Evolutionary conservation across 306 rosid species (phyloP).

Genomic region (Vicia villosa): DNA sequence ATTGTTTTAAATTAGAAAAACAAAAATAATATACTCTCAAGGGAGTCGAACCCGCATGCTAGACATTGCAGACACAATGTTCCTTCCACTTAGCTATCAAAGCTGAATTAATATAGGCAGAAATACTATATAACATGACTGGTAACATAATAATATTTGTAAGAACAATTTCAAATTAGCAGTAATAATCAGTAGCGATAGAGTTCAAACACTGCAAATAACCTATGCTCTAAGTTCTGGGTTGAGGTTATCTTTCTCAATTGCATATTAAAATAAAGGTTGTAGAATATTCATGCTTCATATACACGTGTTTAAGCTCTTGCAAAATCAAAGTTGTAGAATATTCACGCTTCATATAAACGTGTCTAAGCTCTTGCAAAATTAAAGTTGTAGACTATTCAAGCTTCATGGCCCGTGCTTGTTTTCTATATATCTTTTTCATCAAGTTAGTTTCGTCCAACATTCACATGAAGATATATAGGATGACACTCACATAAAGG

Average conservation of each 20-base stretch:
- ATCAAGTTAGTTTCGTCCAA: slow-evolving; percentile 37
- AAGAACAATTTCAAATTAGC: slow-evolving; percentile 33
- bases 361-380: slow-evolving; percentile 44
- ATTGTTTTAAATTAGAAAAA: too few species aligned
- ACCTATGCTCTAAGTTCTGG: slow-evolving; percentile 37
- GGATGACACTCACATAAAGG: slow-evolving; percentile 30
- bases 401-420: slow-evolving; percentile 7
- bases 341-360: not conserved
- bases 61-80: too few species aligned
- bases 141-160: slow-evolving; percentile 38
- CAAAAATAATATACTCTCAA: too few species aligned
- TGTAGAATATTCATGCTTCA: not conserved
- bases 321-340: too few species aligned
- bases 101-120: too few species aligned
- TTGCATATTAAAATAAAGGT: too few species aligned
- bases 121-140: too few species aligned
- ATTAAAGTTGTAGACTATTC: slow-evolving; percentile 26
- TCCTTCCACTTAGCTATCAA: too few species aligned
- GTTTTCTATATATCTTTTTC: slow-evolving; percentile 22
- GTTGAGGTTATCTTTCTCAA: slow-evolving; percentile 34
- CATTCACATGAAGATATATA: slow-evolving; percentile 8
- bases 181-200: slow-evolving; percentile 1
- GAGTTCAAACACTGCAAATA: slow-evolving; percentile 32
- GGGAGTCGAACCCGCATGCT: too few species aligned
- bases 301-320: slow-evolving; percentile 44